Evolutionary conservation across 169 alveolate genomes (phyloP), one percentile per base, ranked within the genome.

Genomic region (Cryptosporidium ubiquitum): DNA sequence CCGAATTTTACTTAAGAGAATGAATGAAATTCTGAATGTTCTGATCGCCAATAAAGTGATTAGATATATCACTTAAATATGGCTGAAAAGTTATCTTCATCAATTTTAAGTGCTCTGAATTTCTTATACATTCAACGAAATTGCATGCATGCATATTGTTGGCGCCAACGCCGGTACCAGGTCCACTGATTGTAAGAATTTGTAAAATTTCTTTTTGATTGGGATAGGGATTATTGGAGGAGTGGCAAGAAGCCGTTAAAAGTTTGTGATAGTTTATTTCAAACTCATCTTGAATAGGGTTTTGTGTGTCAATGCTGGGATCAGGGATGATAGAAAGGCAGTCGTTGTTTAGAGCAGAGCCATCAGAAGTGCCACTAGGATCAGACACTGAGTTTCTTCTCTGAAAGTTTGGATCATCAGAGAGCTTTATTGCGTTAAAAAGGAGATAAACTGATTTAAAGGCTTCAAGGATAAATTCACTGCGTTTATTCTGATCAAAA

Each of bases 181-280:
- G 26, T 31, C 52, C 71, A 16, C 71, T 18, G 20, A 35, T 26
- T 26, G 55, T 57, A 7, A 79, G 37, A 33, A 61, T 79, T 14
- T 79, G 55, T n/a, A 64, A 42, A 42, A 79, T 79, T 66, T 79
- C 89, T 64, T 42, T 35, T 0, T n/a, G 55, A 35, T 7, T 61
- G 26, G 89, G 89, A 66, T 79, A 79, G 35, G 51, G 29, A 33
- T 42, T 31, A 14, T 31, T 60, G 39, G 57, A 12, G 0, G 66
- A 51, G 52, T 61, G 20, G 42, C 20, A 31, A 10, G 89, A 79
- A 5, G 89, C 89, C 35, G 66, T 61, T 47, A 61, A 9, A 37
- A 79, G 75, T 23, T 23, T 79, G 66, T 79, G 89, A 31, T 79
- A 79, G 37, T 79, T 79, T 14, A 79, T 64, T 61, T 79, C 89